Percentiles rank a stretch among this genome's conserved stretches.
Conservation (phyloP, 768 basidiomycete genomes). For the Leccinum boreale region DNA sequence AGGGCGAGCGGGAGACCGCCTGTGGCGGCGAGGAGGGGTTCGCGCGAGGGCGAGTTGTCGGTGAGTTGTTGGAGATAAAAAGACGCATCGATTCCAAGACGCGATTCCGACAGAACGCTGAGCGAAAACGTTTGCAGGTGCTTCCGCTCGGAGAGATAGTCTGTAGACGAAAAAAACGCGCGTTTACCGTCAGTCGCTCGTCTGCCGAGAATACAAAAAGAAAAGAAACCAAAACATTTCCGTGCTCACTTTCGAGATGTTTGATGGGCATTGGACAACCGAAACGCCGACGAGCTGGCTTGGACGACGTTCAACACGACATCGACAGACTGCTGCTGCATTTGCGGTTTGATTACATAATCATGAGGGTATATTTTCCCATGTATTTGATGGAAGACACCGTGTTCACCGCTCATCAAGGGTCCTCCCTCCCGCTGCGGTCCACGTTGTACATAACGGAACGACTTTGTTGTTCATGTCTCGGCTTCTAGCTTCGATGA, state of each 20-base stretch:
- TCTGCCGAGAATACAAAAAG: not conserved
- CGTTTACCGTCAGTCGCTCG: not conserved
- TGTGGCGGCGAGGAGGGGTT: conserved; percentile 91
- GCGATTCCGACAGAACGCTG: conserved; percentile 79
- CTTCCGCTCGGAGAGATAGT: conserved; percentile 83
- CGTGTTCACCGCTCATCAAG: not conserved
- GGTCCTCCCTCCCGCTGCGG: not conserved
- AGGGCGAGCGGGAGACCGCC: conserved; percentile 92
- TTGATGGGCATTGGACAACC: conserved; percentile 67
- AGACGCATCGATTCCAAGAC: conserved; percentile 95
- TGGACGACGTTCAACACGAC: conserved; percentile 24
- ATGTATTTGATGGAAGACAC: not conserved
- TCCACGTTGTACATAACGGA: not conserved
- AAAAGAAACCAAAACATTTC: not conserved
- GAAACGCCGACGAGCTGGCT: conserved; percentile 2
- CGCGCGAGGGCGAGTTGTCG: conserved; percentile 72
- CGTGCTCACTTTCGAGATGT: conserved; percentile 69
- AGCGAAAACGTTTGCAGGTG: conserved; percentile 82
- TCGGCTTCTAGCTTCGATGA: not conserved
- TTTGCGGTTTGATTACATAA: conserved; percentile 26
- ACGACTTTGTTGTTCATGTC: not conserved
- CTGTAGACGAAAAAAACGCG: conserved; percentile 36
- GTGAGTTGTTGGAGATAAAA: conserved; percentile 82
- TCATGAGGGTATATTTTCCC: conserved; percentile 5
- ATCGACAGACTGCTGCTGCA: conserved; percentile 13